Conservation (phyloP, 495 filamentous ascomycete species). For the Chaetomium cochliodes region DNA sequence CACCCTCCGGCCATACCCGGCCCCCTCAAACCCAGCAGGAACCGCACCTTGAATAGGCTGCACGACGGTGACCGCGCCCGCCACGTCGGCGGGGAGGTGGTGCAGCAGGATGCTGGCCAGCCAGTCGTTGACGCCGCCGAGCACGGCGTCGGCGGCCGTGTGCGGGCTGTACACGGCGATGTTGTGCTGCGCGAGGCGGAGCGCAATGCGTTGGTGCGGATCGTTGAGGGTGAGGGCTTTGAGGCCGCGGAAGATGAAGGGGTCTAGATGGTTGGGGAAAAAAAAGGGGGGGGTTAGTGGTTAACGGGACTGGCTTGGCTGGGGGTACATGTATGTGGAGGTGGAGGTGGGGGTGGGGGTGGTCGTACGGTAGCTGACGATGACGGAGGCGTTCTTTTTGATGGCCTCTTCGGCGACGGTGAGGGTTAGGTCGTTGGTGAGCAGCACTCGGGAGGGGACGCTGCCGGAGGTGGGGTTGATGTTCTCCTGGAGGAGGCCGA, state of each 20-base stretch:
- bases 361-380: conserved; percentile 80
- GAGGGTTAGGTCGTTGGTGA: conserved; percentile 88
- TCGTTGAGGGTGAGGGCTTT: conserved; percentile 83
- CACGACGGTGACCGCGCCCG: conserved; percentile 36
- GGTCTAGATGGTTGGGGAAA: too few species aligned
- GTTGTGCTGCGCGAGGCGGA: conserved; percentile 80
- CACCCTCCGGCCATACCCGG: conserved; percentile 77
- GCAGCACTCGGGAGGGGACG: conserved; percentile 54
- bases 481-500: conserved; percentile 43
- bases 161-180: conserved; percentile 96
- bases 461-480: conserved; percentile 16
- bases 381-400: conserved; percentile 65
- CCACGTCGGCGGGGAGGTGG: too few species aligned
- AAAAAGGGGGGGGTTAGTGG: too few species aligned
- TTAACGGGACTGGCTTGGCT: too few species aligned
- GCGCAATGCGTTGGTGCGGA: conserved; percentile 78
- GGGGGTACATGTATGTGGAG: too few species aligned
- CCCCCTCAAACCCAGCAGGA: conserved; percentile 57
- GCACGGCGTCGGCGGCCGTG: conserved; percentile 87
- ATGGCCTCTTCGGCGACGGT: conserved; percentile 93
- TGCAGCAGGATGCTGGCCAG: conserved; percentile 79
- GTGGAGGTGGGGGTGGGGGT: too few species aligned
- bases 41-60: conserved; percentile 33
- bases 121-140: conserved; percentile 90
- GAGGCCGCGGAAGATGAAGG: conserved; percentile 89